Base-by-base conservation (phyloP, 129 eudicot species). In the Smallanthus sonchifolius region DNA sequence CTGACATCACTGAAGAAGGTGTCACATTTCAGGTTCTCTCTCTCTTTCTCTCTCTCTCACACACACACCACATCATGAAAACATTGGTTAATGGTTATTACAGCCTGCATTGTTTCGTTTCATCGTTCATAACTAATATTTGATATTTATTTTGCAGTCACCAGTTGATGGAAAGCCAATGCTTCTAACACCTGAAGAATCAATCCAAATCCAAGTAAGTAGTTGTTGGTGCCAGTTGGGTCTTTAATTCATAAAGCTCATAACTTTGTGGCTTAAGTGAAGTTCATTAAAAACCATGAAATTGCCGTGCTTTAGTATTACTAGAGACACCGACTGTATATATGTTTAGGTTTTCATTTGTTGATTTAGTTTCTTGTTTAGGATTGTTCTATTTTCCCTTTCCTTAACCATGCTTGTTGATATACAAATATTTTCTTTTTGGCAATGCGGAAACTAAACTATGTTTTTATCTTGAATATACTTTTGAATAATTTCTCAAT, bases 161-260 rank as follows among this genome's bases (percentile, higher is more conserved):
- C 98, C 96, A 37, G 95, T 92, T 73, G 95, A 92, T 73, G 98
- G 98, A 75, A 92, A 89, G 76, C 95, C 96, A 40, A 87, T 89
- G 98, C 89, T 92, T 65, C 78, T 92, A 48, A 92, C 98, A 79
- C 98, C 98, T 7, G 98, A 92, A 79, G 98, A 92, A 86, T 92
- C 98, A 17, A 92, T 92, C 73, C 95, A 92, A 66, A 92, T 92
- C 74, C 98, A 92, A 84, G 98, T 92, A 80, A 67, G 84, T 80
- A 68, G 67, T 44, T 56, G 2, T 7, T 71, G 40, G 28, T 38
- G 20, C 55, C 63, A 47, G 54, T 75, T 75, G 79, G 32, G 64
- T 48, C 61, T 32, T 74, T 63, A 34, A 73, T 19, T 13, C 2
- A 16, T 51, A 45, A 19, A 47, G 36, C 62, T 63, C 63, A 47